Base-by-base conservation (phyloP, 306 rosid species). In the Argentina anserina region DNA sequence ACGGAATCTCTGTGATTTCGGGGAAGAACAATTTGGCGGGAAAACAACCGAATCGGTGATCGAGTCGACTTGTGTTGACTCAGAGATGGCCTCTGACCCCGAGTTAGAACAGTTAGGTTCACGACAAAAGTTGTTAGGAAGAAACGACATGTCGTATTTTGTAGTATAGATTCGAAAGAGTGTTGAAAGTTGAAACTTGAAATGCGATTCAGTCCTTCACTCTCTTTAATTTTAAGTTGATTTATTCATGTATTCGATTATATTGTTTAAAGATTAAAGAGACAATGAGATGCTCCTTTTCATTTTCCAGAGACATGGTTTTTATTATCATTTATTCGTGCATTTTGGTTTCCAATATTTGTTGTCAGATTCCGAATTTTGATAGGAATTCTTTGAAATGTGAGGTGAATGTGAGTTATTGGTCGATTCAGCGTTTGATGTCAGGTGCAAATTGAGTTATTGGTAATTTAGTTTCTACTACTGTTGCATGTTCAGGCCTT, bases 11-110 rank as follows among this genome's bases (percentile, higher is more conserved):
- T 23, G 6, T 17, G 45, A 9, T 14, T 36, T 72, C 59, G 21
- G n/a, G 55, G 46, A 42, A n/a, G 23, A 34, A 21, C 56, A 60
- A 31, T 59, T 72, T 55, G 74, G 70, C 60, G 78, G 74, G 74
- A 69, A 67, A 36, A 23, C 31, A 14, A 14, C 65, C 10, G 40
- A 59, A 7, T 59, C 39, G 23, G 20, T 21, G 9, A 13, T 26
- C 65, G 65, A 29, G 65, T 59, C 11, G n/a, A 9, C 2, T 20
- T 33, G 41, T 31, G 41, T 60, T 31, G 25, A 60, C 66, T 60
- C 66, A 9, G 23, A 1, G 39, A 28, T 28, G 20, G 36, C 63
- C 3, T 29, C 34, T 23, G 61, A 9, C 64, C n/a, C 1, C 21
- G n/a, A n/a, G 3, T 7, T 12, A 0, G 31, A 15, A 25, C 20